These are phyloP conservation scores for Vicia villosa DNA, from an alignment of 306 rosid species.

Conservation along the genomic window DNA sequence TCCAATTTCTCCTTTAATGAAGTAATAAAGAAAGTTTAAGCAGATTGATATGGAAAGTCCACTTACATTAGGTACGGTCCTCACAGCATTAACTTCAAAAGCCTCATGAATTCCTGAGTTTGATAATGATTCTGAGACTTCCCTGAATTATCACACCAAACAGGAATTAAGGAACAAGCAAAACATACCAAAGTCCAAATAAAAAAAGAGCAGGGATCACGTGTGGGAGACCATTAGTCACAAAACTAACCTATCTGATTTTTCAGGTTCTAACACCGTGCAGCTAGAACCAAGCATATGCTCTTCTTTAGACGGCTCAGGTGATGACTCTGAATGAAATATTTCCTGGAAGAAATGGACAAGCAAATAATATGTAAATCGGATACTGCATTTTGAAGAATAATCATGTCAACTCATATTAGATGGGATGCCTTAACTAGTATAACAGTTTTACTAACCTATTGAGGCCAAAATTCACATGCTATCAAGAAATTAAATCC, in stretches of 20 bases:
- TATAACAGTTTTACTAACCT: not conserved
- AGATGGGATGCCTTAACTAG: slow-evolving; percentile 12
- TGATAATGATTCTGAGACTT: slow-evolving; percentile 49
- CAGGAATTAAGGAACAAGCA: slow-evolving; percentile 10
- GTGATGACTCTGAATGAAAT: slow-evolving; percentile 31
- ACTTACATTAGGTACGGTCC: slow-evolving; percentile 40
- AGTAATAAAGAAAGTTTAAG: not conserved
- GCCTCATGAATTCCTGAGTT: slow-evolving; percentile 44
- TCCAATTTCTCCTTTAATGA: not conserved
- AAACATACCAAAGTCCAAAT: not conserved
- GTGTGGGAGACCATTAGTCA: slow-evolving; percentile 4
- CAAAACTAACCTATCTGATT: slow-evolving; percentile 61
- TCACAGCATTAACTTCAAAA: slow-evolving; percentile 47
- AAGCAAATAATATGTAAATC: slow-evolving; percentile 3
- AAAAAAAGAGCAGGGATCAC: not conserved
- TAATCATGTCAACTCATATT: slow-evolving; percentile 27
- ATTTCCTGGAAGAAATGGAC: slow-evolving; percentile 42
- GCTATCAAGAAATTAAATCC: slow-evolving; percentile 1
- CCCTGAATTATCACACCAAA: slow-evolving; percentile 50
- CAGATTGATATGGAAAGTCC: slow-evolving; percentile 11
- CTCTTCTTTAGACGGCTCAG: slow-evolving; percentile 34
- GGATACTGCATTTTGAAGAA: not conserved
- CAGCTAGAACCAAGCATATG: slow-evolving; percentile 14
- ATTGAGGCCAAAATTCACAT: slow-evolving; percentile 9
- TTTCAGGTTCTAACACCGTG: slow-evolving; percentile 36